Conservation (phyloP, 2,329 filamentous ascomycete species). For the Fusarium nygamai region DNA sequence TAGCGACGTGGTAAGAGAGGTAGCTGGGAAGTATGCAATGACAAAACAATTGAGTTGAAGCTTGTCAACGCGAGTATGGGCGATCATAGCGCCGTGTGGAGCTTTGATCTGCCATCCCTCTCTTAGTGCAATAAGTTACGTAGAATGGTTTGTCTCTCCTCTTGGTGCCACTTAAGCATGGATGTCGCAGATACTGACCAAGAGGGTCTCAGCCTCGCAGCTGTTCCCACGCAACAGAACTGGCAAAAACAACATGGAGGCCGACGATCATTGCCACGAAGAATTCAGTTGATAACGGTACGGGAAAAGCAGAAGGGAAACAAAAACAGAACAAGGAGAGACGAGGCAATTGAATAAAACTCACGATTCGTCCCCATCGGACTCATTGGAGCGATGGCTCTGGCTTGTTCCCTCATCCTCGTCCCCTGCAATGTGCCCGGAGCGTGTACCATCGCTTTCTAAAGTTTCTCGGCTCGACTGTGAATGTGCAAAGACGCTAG, state of each 20-base stretch:
- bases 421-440: constrained; percentile 47
- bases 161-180: constrained; percentile 27
- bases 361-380: constrained; percentile 47
- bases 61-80: not conserved
- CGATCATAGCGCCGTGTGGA: constrained; percentile 12
- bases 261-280: not conserved
- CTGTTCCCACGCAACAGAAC: constrained; percentile 23
- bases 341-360: constrained; percentile 24
- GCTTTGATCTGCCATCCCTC: constrained; percentile 10
- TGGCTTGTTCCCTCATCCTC: constrained; percentile 48
- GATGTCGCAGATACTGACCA: constrained; percentile 30
- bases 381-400: constrained; percentile 49
- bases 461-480: constrained; percentile 54
- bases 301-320: not conserved
- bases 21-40: not conserved
- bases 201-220: constrained; percentile 24
- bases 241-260: not conserved
- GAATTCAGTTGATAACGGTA: not conserved
- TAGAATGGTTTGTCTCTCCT: constrained; percentile 10
- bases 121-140: constrained; percentile 14
- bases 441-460: constrained; percentile 47
- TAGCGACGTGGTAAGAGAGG: not conserved
- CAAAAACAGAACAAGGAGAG: constrained; percentile 1
- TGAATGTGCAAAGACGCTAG: constrained; percentile 47
- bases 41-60: constrained; percentile 1